These are phyloP conservation scores for Arthrobotrys musiformis DNA, from an alignment of 2,329 filamentous ascomycete species.

Conservation along the genomic window DNA sequence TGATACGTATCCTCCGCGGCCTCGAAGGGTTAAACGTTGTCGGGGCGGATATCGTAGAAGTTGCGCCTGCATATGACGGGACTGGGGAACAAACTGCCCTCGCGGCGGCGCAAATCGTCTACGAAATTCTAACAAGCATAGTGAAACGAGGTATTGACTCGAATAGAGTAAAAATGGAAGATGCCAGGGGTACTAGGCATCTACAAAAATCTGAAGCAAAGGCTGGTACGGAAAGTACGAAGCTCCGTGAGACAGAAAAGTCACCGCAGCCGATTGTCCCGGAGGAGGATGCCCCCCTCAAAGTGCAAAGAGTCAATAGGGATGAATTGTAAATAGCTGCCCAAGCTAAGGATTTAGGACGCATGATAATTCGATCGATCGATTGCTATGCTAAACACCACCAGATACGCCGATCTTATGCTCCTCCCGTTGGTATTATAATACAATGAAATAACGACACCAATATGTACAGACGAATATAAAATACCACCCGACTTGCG, in stretches of 20 bases:
- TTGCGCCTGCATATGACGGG: conserved; percentile 85
- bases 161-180: conserved; percentile 58
- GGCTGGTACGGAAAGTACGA: background rate
- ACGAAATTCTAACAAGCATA: conserved; percentile 83
- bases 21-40: conserved; percentile 86
- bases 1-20: conserved; percentile 83
- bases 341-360: background rate
- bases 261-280: background rate
- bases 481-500: background rate
- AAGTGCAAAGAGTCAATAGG: background rate
- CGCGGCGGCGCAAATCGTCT: conserved; percentile 84
- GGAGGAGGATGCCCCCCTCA: background rate
- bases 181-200: conserved; percentile 55
- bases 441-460: conserved; percentile 30
- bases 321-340: conserved; percentile 1
- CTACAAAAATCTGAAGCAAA: background rate
- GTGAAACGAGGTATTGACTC: conserved; percentile 69
- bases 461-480: conserved; percentile 43
- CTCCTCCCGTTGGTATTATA: conserved; percentile 26
- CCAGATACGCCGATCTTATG: conserved; percentile 35
- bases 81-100: conserved; percentile 82
- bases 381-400: conserved; percentile 32
- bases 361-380: background rate
- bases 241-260: background rate
- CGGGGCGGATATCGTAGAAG: conserved; percentile 90